Evolutionary conservation across 768 basidiomycete genomes (phyloP).

Genomic region (Lenzites betulinus): DNA sequence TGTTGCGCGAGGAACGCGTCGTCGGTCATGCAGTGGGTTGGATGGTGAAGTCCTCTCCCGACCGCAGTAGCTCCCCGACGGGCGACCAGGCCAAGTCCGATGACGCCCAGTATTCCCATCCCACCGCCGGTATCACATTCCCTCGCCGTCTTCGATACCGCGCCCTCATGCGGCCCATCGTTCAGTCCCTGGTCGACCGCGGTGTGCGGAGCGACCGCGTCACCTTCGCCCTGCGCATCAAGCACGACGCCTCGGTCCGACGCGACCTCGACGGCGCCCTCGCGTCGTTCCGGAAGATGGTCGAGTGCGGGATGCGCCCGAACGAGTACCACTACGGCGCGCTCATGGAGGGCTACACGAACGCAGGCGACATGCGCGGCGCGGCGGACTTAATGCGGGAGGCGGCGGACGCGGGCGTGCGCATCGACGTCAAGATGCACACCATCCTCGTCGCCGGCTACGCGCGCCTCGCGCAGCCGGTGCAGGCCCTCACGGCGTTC

Average conservation of each 20-base stretch:
- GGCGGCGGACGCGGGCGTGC: slow-evolving; percentile 50
- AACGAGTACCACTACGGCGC: slow-evolving; percentile 73
- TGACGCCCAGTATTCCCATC: slow-evolving; percentile 42
- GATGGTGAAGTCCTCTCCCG: slow-evolving; percentile 22
- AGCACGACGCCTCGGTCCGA: slow-evolving; percentile 57
- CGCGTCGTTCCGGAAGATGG: slow-evolving; percentile 54
- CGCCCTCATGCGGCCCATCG: slow-evolving; percentile 41
- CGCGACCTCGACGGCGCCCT: slow-evolving; percentile 36
- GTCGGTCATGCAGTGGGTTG: slow-evolving; percentile 13
- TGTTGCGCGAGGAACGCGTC: slow-evolving; percentile 48
- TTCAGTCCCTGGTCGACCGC: slow-evolving; percentile 49
- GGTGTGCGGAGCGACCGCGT: slow-evolving; percentile 56
- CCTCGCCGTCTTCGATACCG: slow-evolving; percentile 34
- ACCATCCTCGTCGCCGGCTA: slow-evolving; percentile 77
- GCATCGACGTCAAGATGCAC: slow-evolving; percentile 67
- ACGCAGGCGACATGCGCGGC: slow-evolving; percentile 55
- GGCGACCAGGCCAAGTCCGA: neutral
- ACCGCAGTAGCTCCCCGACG: neutral
- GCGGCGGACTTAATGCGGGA: slow-evolving; percentile 59
- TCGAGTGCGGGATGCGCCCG: slow-evolving; percentile 69
- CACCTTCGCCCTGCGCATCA: slow-evolving; percentile 62
- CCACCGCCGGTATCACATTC: slow-evolving; percentile 47
- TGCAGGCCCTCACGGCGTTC: slow-evolving; percentile 55
- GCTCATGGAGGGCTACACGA: slow-evolving; percentile 74
- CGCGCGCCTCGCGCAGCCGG: slow-evolving; percentile 59